Evolutionary conservation across 768 basidiomycete genomes (phyloP), one percentile per base, ranked within the genome.

Genomic region (Boletus reticulatus): DNA sequence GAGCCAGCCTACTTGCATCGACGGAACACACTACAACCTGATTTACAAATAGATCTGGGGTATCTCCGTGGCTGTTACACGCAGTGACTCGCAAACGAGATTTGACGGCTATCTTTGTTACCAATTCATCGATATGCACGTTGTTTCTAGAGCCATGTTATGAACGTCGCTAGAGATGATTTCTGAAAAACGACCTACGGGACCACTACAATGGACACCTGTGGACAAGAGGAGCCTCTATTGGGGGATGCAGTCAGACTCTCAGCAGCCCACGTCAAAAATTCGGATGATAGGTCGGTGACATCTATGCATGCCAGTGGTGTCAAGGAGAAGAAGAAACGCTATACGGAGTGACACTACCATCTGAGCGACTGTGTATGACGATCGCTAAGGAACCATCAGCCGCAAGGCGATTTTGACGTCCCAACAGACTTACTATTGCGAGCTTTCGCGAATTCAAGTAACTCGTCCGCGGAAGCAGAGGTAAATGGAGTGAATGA

Each of bases 21-120:
- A 74, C 67, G 22, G 76, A 66, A n/a, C 72, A 71, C 38, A 83
- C 65, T 42, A 80, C 62, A 19, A 80, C 68, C 53, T 77, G 74
- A 38, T 67, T 55, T 13, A 54, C 29, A 62, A 51, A 56, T 32
- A 59, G 50, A 48, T 66, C 64, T n/a, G 53, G 57, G 27, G 46
- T 53, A 22, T 69, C 56, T 41, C 22, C 44, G 20, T 42, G 46
- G 37, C 43, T 31, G 32, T 57, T 43, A 31, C 62, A 69, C 43
- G 56, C 52, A 41, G 46, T 48, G 17, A 61, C 53, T 31, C 34
- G 66, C 56, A 67, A 55, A 43, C 27, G 41, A 56, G 65, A 67
- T 38, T 50, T 36, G 41, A 37, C 16, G 37, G 58, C 43, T 39
- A 69, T 54, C 38, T 61, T 59, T 24, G 52, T 52, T 34, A 51